Conservation (phyloP, 176 grass and related monocot species). For the Ensete ventricosum region DNA sequence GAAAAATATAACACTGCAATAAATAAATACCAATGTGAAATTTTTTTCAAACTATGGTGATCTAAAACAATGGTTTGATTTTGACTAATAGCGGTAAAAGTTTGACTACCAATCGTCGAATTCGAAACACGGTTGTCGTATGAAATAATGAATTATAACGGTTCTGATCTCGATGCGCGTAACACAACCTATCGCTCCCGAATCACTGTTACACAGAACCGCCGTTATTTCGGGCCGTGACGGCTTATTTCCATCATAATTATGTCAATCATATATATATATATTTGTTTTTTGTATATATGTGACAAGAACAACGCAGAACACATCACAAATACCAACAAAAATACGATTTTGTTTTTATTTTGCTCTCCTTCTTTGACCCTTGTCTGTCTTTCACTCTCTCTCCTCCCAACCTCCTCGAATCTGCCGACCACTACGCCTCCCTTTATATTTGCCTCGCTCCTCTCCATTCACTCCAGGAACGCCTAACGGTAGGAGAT, state of each 20-base stretch:
- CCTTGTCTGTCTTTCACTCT: too few relatives aligned
- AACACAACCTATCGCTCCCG: too few relatives aligned
- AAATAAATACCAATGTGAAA: too few relatives aligned
- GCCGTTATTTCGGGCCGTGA: not conserved
- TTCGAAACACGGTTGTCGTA: not conserved
- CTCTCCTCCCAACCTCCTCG: not conserved
- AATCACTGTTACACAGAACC: not conserved
- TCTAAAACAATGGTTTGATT: too few relatives aligned
- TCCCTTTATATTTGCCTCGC: not conserved
- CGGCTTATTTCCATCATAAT: not conserved
- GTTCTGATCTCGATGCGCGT: not conserved
- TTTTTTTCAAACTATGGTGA: too few relatives aligned
- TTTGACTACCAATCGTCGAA: not conserved
- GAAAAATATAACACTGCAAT: too few relatives aligned
- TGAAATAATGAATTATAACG: not conserved
- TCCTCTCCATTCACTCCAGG: not conserved
- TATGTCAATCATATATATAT: not conserved
- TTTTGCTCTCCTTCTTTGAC: constrained; percentile 9
- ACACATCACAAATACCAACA: not conserved
- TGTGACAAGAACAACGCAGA: not conserved
- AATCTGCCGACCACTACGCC: not conserved
- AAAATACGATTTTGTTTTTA: not conserved
- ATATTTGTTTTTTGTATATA: not conserved
- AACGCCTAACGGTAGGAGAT: not conserved
- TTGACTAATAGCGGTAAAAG: not conserved